phyloP scores from a whole-genome alignment of 768 basidiomycete species.

The Phylloporus sp. region DNA sequence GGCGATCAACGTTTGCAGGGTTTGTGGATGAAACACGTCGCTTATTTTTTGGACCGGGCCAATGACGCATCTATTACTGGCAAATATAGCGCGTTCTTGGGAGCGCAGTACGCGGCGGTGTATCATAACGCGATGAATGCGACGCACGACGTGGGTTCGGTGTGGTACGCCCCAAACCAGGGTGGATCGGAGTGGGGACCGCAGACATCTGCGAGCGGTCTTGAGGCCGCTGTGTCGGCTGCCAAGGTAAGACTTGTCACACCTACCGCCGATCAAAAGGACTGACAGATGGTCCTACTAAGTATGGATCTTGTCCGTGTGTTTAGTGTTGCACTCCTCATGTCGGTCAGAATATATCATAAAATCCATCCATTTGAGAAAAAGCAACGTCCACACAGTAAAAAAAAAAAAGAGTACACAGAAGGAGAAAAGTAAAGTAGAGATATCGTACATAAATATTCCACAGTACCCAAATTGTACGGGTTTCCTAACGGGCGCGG shows the following conservation, averaged over 20 bases:
- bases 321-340: background rate
- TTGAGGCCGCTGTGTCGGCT: constrained; percentile 28
- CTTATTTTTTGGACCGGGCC: constrained; percentile 47
- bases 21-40: constrained; percentile 50
- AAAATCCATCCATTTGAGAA: constrained; percentile 11
- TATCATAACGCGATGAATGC: constrained; percentile 35
- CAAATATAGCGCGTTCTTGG: constrained; percentile 37
- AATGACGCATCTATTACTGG: constrained; percentile 38
- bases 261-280: background rate
- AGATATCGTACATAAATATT: constrained; percentile 35
- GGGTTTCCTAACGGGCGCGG: background rate
- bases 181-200: constrained; percentile 29
- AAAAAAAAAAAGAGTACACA: background rate
- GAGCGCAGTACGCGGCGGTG: constrained; percentile 41
- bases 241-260: constrained; percentile 16
- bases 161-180: constrained; percentile 29
- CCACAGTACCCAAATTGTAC: constrained; percentile 15
- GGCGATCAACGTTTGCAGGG: constrained; percentile 24
- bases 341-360: background rate
- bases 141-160: constrained; percentile 38
- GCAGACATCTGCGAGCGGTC: constrained; percentile 28
- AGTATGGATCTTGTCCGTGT: constrained; percentile 20
- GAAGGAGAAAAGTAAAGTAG: constrained; percentile 4
- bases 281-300: background rate
- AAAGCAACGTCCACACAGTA: constrained; percentile 3